Evolutionary conservation across 352 stramenopile genomes (phyloP).

Genomic region (Phytophthora fragariae): DNA sequence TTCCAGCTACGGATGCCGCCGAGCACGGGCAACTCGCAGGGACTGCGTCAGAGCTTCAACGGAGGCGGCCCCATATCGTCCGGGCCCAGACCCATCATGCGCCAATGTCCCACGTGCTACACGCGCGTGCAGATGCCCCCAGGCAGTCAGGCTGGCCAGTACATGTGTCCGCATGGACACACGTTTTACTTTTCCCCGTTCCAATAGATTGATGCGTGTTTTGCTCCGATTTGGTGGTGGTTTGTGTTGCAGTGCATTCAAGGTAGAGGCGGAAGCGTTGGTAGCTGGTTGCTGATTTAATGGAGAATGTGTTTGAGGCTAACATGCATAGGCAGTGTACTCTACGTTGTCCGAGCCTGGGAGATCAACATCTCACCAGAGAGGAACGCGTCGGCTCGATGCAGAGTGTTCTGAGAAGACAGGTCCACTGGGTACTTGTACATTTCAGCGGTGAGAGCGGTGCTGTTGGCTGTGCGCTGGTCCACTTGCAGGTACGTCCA

Average conservation of each 20-base stretch:
- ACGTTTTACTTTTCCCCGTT: slow-evolving; percentile 88
- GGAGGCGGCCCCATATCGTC: slow-evolving; percentile 24
- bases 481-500: slow-evolving; percentile 89
- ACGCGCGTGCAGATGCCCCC: slow-evolving; percentile 90
- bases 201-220: slow-evolving; percentile 47
- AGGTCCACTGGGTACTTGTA: slow-evolving; percentile 85
- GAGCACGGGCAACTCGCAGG: slow-evolving; percentile 50
- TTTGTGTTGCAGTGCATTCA: slow-evolving; percentile 20
- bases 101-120: slow-evolving; percentile 88
- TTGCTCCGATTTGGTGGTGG: neutral
- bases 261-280: slow-evolving; percentile 4
- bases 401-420: slow-evolving; percentile 70
- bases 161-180: slow-evolving; percentile 90
- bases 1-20: slow-evolving; percentile 79
- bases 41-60: slow-evolving; percentile 48
- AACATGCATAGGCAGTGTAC: slow-evolving; percentile 5
- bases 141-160: slow-evolving; percentile 84
- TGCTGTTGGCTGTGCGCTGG: slow-evolving; percentile 78
- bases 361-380: slow-evolving; percentile 77
- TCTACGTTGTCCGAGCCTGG: slow-evolving; percentile 41
- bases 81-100: slow-evolving; percentile 72
- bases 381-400: slow-evolving; percentile 81
- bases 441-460: slow-evolving; percentile 77
- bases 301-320: neutral
- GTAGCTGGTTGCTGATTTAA: slow-evolving; percentile 6